Evolutionary conservation across 352 stramenopile species (phyloP), one percentile per base, ranked within the genome.

Genomic region (Pythium phragmiticola): DNA sequence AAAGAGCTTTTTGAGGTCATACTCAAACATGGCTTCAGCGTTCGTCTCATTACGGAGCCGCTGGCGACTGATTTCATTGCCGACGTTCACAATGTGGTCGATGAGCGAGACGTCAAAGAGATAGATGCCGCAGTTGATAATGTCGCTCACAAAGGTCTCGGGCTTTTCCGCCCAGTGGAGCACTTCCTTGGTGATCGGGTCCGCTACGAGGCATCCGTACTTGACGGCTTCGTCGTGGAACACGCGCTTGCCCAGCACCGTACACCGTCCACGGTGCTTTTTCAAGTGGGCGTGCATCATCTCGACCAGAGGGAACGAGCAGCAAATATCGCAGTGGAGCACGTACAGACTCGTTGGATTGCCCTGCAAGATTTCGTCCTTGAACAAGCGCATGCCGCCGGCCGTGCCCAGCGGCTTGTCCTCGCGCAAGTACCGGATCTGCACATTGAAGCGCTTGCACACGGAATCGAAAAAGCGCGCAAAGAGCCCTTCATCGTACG

Each of bases 51-150:
- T 89, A 28, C 84, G 82, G 37, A 91, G 75, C n/a, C 84, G 73
- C 65, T 92, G 86, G 23, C 78, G 77, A 69, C 84, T 91, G 68
- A 92, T 80, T 52, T 86, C 78, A 66, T 96, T 85, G 23, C 88
- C 88, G 51, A 96, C 74, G 16, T 72, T 73, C 36, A 95, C 76
- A 57, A 96, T 87, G 26, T 74, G 75, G 39, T 93, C 82, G 61
- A 96, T 82, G 41, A 96, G 69, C 43, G 86, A 76, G 17, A 92
- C 82, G 47, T 94, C 82, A 48, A 96, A 89, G 21, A 96, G 75
- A 69, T 96, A 96, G 64, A 96, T 89, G 13, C 88, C 88, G 50
- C 88, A 96, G 68, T 96, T 96, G 75, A 96, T 96, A 46, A 95
- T 89, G 66, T 96, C 86, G 65, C 88, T 96, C 43, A 96, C 88